Conservation (phyloP, 202 grass and related monocot species). For the Musa balbisiana region DNA sequence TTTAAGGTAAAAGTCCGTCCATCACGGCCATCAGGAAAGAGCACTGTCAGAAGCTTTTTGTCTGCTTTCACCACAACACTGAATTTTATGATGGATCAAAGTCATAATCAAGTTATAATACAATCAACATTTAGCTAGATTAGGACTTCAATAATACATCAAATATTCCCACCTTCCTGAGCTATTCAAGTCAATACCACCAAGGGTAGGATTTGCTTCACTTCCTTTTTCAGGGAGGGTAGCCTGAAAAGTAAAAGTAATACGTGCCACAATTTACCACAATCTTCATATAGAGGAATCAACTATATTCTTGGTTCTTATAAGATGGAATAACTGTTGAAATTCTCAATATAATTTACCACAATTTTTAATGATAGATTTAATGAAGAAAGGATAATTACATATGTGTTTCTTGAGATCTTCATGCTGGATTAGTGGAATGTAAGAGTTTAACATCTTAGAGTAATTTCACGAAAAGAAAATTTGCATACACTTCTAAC, state of each 20-base stretch:
- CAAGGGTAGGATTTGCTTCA: conserved; percentile 75
- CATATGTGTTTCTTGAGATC: too few species aligned
- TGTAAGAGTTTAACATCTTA: too few species aligned
- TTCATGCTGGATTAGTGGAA: too few species aligned
- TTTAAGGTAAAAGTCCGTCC: conserved; percentile 83
- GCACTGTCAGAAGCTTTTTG: conserved; percentile 77
- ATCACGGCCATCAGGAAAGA: conserved; percentile 83
- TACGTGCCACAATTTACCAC: conserved; percentile 8
- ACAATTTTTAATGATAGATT: too few species aligned
- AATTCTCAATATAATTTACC: not conserved
- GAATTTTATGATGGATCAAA: conserved; percentile 26
- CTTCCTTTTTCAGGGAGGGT: conserved; percentile 51
- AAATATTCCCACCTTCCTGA: conserved; percentile 65
- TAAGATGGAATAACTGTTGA: not conserved
- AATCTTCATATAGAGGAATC: conserved; percentile 10
- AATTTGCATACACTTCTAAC: too few species aligned
- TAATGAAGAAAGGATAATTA: too few species aligned
- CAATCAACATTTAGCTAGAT: conserved; percentile 7
- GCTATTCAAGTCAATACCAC: conserved; percentile 88
- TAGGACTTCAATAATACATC: not conserved
- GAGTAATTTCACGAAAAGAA: too few species aligned
- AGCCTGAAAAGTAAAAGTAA: conserved; percentile 50
- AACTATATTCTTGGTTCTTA: conserved; percentile 18
- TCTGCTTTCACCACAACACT: conserved; percentile 97
- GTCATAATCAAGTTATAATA: conserved; percentile 27